A percentile compares a stretch with the other conserved stretches of the same genome.
These are phyloP conservation scores for Xylariaceae sp. DNA, from an alignment of 2,329 filamentous ascomycete species.

Conservation along the genomic window DNA sequence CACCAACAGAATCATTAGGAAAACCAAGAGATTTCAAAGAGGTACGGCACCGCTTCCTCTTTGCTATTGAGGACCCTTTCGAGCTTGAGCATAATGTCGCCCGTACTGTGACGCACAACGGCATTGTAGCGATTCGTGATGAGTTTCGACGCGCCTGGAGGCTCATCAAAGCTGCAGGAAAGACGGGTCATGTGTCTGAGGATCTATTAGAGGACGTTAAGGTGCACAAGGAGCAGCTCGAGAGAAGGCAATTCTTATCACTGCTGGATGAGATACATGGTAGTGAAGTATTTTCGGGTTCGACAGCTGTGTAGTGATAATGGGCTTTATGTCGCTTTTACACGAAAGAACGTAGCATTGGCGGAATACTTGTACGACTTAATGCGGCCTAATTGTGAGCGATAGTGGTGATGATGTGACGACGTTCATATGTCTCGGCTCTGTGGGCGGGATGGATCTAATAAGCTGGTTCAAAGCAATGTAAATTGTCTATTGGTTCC, in stretches of 20 bases:
- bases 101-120: conserved; percentile 81
- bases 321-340: neutral
- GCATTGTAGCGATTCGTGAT: conserved; percentile 80
- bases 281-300: conserved; percentile 16
- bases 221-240: conserved; percentile 40
- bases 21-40: conserved; percentile 62
- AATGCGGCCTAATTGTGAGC: neutral
- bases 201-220: conserved; percentile 60
- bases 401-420: conserved; percentile 3
- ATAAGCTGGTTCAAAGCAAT: no score
- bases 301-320: neutral
- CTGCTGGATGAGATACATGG: conserved; percentile 51
- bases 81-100: conserved; percentile 88
- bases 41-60: conserved; percentile 79
- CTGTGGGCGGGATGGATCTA: neutral
- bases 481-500: no score
- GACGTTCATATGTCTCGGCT: neutral
- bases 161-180: conserved; percentile 65
- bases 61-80: conserved; percentile 92
- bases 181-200: conserved; percentile 45
- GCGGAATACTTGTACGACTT: neutral
- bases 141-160: conserved; percentile 83
- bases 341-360: neutral
- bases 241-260: conserved; percentile 44
- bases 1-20: conserved; percentile 20